A percentile compares a stretch with the other conserved stretches of the same genome.
Evolutionary conservation across 2,329 filamentous ascomycete genomes (phyloP).

Genomic region (Fusarium verticillioides): DNA sequence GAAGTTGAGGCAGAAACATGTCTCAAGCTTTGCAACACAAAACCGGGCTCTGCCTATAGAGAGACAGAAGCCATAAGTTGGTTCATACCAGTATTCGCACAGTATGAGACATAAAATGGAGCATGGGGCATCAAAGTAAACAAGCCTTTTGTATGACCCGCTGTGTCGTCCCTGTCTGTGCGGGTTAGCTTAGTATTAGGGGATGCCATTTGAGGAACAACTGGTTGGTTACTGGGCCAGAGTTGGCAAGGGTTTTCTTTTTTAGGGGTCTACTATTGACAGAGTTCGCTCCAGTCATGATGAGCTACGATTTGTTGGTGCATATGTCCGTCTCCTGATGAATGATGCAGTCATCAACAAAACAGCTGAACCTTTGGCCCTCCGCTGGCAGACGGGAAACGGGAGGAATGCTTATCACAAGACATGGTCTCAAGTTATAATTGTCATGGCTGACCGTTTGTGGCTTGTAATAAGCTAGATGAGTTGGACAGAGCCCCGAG

Average conservation of each 20-base stretch:
- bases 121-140: constrained; percentile 33
- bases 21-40: constrained; percentile 16
- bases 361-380: not conserved
- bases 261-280: constrained; percentile 18
- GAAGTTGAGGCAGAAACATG: constrained; percentile 26
- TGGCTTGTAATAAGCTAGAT: constrained; percentile 25
- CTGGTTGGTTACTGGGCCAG: constrained; percentile 28
- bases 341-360: constrained; percentile 29
- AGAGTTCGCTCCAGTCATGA: constrained; percentile 19
- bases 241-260: constrained; percentile 24
- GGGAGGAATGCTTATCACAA: constrained; percentile 29
- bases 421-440: constrained; percentile 4
- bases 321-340: constrained; percentile 8
- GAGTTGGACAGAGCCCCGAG: constrained; percentile 28
- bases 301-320: constrained; percentile 2
- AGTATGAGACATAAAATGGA: constrained; percentile 1
- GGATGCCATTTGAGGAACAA: constrained; percentile 31
- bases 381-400: constrained; percentile 14
- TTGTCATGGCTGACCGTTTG: constrained; percentile 25
- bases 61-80: not conserved
- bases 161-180: constrained; percentile 33
- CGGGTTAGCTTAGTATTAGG: constrained; percentile 22
- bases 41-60: not conserved
- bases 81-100: constrained; percentile 1
- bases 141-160: constrained; percentile 44